Conservation (phyloP, 805 yeast species). For the Kuraishia hungarica region DNA sequence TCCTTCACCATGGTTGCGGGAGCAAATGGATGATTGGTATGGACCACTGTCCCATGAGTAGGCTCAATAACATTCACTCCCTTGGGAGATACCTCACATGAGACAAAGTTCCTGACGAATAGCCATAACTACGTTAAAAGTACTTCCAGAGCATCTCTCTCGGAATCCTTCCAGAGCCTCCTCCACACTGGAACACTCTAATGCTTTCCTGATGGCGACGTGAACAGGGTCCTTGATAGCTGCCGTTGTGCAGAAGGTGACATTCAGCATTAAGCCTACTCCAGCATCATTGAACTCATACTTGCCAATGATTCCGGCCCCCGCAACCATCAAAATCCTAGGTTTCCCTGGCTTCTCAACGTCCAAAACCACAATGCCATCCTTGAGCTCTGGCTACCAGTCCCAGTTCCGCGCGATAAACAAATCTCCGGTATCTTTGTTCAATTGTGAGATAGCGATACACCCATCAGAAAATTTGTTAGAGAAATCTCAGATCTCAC, state of each 20-base stretch:
- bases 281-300: slow-evolving; percentile 24
- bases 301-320: slow-evolving; percentile 27
- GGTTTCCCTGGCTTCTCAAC: slow-evolving; percentile 17
- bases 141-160: slow-evolving; percentile 13
- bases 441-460: slow-evolving; percentile 22
- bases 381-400: slow-evolving; percentile 22
- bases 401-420: slow-evolving; percentile 33
- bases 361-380: slow-evolving; percentile 18
- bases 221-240: slow-evolving; percentile 26
- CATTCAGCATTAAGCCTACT: slow-evolving; percentile 23
- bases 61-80: slow-evolving; percentile 10
- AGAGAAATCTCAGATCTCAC: slow-evolving; percentile 29
- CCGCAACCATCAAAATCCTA: slow-evolving; percentile 19
- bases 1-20: slow-evolving; percentile 4
- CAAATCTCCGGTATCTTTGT: slow-evolving; percentile 12
- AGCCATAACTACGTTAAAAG: slow-evolving; percentile 14
- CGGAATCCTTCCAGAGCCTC: slow-evolving; percentile 9
- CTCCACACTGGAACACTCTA: slow-evolving; percentile 17
- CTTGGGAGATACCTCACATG: slow-evolving; percentile 15
- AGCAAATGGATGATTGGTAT: slow-evolving; percentile 15
- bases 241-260: slow-evolving; percentile 18
- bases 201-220: slow-evolving; percentile 23
- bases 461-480: slow-evolving; percentile 29
- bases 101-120: slow-evolving; percentile 9
- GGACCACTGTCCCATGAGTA: slow-evolving; percentile 8